Percentiles rank a stretch among this genome's conserved stretches.
Conservation (phyloP, 2,329 filamentous ascomycete species). For the Pyrenophora seminiperda region DNA sequence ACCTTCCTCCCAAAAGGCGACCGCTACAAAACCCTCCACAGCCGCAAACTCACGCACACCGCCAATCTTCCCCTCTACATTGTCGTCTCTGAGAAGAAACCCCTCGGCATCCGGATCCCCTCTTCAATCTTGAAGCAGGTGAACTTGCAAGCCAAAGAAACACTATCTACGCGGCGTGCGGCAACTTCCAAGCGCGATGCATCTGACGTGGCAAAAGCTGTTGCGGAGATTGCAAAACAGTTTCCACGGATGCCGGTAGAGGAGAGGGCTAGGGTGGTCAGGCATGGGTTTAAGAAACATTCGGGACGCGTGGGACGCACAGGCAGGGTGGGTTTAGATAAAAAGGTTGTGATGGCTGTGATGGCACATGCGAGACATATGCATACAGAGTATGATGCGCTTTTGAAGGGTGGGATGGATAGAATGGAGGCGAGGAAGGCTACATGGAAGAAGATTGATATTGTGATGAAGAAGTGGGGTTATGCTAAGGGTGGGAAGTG, state of each 20-base stretch:
- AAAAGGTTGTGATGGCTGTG: constrained; percentile 55
- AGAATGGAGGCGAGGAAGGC: constrained; percentile 32
- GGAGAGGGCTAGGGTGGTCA: constrained; percentile 46
- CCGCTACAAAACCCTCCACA: constrained; percentile 43
- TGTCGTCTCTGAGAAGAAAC: constrained; percentile 35
- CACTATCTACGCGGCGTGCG: constrained; percentile 48
- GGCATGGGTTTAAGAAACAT: constrained; percentile 53
- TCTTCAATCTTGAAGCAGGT: constrained; percentile 48
- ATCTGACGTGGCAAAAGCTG: constrained; percentile 25
- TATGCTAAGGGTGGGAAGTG: constrained; percentile 26
- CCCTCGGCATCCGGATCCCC: constrained; percentile 53
- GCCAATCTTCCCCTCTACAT: constrained; percentile 35
- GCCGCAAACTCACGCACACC: constrained; percentile 39
- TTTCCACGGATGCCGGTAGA: constrained; percentile 52
- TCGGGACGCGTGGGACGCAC: constrained; percentile 57
- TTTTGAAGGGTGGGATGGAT: constrained; percentile 14
- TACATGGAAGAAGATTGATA: constrained; percentile 29
- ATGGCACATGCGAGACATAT: constrained; percentile 57
- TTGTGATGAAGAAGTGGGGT: constrained; percentile 34
- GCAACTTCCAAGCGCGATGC: constrained; percentile 45
- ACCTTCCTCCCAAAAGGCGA: constrained; percentile 43
- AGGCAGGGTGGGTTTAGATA: constrained; percentile 44
- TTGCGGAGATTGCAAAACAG: constrained; percentile 41
- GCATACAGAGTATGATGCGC: constrained; percentile 58
- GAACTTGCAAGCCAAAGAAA: constrained; percentile 46